Percentiles rank a stretch among this genome's conserved stretches.
Conservation (phyloP, 441 rosid species). For the Pelargonium australe region DNA sequence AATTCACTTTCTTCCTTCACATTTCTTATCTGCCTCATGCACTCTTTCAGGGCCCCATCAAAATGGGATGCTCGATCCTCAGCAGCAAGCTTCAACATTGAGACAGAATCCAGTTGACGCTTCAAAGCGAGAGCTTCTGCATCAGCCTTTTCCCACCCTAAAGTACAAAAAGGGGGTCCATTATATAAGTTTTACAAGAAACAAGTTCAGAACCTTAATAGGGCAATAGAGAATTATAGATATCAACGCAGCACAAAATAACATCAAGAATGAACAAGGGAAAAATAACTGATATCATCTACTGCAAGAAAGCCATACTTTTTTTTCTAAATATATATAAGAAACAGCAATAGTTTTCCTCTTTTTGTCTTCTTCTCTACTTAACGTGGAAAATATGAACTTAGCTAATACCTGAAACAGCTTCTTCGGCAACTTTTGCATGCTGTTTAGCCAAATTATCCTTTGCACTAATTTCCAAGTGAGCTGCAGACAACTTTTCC, state of each 20-base stretch:
- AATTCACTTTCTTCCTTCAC: slow-evolving; percentile 75
- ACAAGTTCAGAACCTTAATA: background rate
- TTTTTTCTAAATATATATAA: background rate
- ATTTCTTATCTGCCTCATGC: slow-evolving; percentile 82
- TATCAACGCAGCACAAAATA: background rate
- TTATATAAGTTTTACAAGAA: background rate
- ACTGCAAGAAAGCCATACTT: background rate
- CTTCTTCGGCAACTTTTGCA: slow-evolving; percentile 92
- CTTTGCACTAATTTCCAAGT: slow-evolving; percentile 74
- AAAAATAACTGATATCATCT: background rate
- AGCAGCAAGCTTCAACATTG: slow-evolving; percentile 17
- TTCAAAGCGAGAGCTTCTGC: slow-evolving; percentile 55
- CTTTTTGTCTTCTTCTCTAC: background rate
- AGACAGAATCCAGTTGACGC: slow-evolving; percentile 60
- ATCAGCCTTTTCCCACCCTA: slow-evolving; percentile 97
- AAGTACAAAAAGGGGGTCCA: background rate
- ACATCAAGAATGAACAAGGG: background rate
- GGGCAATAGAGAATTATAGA: slow-evolving; percentile 5
- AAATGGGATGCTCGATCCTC: slow-evolving; percentile 76
- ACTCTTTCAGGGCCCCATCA: slow-evolving; percentile 90
- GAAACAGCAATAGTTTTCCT: background rate
- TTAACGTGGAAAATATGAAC: background rate
- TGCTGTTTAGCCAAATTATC: slow-evolving; percentile 91
- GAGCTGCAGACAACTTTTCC: slow-evolving; percentile 77
- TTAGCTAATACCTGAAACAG: slow-evolving; percentile 64